Conservation (phyloP, 2,329 filamentous ascomycete genomes). For the Decorospora gaudefroyi region DNA sequence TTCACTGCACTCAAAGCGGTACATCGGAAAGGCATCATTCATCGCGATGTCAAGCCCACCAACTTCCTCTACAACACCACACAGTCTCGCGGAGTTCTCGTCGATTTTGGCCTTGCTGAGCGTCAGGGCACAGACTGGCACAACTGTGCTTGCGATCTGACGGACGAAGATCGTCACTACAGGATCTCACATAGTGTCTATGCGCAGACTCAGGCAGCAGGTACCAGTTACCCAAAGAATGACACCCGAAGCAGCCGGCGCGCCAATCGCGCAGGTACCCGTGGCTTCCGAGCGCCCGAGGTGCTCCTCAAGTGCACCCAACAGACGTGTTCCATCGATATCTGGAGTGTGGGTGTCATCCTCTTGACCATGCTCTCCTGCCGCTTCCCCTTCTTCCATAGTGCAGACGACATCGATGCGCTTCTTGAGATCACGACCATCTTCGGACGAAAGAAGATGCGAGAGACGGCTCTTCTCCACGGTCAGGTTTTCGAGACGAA, state of each 20-base stretch:
- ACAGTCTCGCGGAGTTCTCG: constrained; percentile 81
- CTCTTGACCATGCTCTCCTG: constrained; percentile 90
- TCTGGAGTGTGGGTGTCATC: constrained; percentile 98
- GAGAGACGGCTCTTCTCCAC: constrained; percentile 77
- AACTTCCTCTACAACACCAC: constrained; percentile 93
- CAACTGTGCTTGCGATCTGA: constrained; percentile 79
- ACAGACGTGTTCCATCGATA: constrained; percentile 88
- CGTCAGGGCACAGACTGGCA: constrained; percentile 70
- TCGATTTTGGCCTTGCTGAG: constrained; percentile 99
- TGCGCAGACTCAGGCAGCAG: constrained; percentile 56
- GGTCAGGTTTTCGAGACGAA: constrained; percentile 91
- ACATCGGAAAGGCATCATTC: constrained; percentile 81
- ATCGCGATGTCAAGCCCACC: constrained; percentile 95
- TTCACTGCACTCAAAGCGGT: constrained; percentile 84
- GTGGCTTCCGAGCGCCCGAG: constrained; percentile 94
- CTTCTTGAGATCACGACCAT: constrained; percentile 97
- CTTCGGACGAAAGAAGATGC: constrained; percentile 86
- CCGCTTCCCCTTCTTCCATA: constrained; percentile 98
- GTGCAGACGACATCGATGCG: constrained; percentile 95
- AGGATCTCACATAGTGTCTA: constrained; percentile 62
- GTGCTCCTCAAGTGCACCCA: constrained; percentile 96
- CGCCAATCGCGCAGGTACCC: constrained; percentile 91
- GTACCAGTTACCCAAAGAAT: constrained; percentile 78
- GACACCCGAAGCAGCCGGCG: constrained; percentile 85
- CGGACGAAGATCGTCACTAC: constrained; percentile 63